phyloP scores from a whole-genome alignment of 768 basidiomycete genomes.

The Termitomyces sp. region DNA sequence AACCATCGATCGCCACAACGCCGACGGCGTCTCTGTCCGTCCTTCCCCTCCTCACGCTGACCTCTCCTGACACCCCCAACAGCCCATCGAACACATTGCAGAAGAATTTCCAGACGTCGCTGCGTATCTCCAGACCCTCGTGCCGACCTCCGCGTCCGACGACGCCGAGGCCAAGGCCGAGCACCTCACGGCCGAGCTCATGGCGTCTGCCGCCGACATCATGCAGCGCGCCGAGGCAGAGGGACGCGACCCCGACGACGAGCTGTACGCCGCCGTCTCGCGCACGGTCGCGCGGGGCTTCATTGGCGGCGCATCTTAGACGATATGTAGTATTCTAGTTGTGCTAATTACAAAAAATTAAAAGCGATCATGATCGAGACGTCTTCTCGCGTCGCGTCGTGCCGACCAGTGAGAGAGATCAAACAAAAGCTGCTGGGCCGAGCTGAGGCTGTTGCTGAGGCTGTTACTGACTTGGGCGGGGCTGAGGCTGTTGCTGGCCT shows the following conservation, averaged over 20 bases:
- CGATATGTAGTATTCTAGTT: too few species aligned
- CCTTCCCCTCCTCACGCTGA: background rate
- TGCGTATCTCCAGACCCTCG: conserved; percentile 50
- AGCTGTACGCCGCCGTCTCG: conserved; percentile 58
- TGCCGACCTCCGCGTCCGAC: conserved; percentile 48
- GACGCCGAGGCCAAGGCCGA: conserved; percentile 67
- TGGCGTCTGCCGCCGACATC: conserved; percentile 62
- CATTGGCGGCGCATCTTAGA: conserved; percentile 38
- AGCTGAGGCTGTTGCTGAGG: too few species aligned
- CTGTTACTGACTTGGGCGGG: too few species aligned
- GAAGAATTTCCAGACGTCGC: conserved; percentile 73
- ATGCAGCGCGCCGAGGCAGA: conserved; percentile 49
- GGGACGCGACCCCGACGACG: conserved; percentile 63
- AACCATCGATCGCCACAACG: conserved; percentile 52
- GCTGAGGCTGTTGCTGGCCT: too few species aligned
- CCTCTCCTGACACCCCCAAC: conserved; percentile 6
- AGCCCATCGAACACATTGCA: conserved; percentile 67
- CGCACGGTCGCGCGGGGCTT: conserved; percentile 66
- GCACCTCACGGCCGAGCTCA: conserved; percentile 58
- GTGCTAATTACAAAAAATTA: background rate
- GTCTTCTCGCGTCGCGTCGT: background rate
- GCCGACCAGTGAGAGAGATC: too few species aligned
- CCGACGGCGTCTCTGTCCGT: conserved; percentile 73
- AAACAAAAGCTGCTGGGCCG: too few species aligned
- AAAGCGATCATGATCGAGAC: conserved; percentile 2